These are phyloP conservation scores for Magnolia sinica DNA, from an alignment of 164 flowering plant species.

Conservation along the genomic window DNA sequence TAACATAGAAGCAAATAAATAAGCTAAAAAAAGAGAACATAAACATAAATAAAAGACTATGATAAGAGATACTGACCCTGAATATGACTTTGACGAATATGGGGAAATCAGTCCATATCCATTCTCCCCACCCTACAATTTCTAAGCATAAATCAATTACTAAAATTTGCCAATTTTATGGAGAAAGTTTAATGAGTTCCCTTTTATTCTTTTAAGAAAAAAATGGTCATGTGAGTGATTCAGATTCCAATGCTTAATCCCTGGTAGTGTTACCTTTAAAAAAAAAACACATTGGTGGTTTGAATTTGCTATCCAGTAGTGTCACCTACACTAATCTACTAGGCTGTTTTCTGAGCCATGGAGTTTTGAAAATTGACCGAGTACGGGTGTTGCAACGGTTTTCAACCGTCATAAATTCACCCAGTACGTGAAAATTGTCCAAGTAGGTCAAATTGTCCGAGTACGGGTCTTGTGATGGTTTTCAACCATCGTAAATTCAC, in stretches of 20 bases:
- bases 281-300: neutral
- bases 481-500: too few species aligned
- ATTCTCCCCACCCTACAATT: conserved; percentile 60
- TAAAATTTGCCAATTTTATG: neutral
- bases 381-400: too few species aligned
- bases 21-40: neutral
- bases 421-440: too few species aligned
- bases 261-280: too few species aligned
- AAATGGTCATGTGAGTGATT: too few species aligned
- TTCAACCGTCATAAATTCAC: too few species aligned
- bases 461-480: too few species aligned
- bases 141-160: neutral
- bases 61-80: conserved; percentile 55
- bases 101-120: conserved; percentile 70
- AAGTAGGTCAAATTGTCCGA: too few species aligned
- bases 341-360: neutral
- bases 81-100: conserved; percentile 62
- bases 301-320: neutral
- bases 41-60: neutral
- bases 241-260: too few species aligned
- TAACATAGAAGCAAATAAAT: neutral
- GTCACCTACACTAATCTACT: neutral
- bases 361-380: neutral
- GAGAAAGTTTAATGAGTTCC: too few species aligned
- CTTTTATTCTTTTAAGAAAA: too few species aligned